Conservation (phyloP, 192 early-diverging fungal species). For the Rhizophagus clarus region DNA sequence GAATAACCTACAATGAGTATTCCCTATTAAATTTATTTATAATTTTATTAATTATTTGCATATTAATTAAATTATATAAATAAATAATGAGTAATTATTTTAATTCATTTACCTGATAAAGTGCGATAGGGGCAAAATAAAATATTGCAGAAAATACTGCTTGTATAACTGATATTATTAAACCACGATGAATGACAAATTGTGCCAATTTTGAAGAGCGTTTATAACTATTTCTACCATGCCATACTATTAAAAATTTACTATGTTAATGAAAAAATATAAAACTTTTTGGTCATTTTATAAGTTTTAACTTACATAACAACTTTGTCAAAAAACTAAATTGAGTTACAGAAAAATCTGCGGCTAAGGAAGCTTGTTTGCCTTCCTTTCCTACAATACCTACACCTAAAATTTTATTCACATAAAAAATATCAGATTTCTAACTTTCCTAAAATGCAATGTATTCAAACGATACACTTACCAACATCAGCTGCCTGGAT, state of each 20-base stretch:
- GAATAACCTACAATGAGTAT: conserved; percentile 89
- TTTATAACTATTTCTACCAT: conserved; percentile 93
- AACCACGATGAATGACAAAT: conserved; percentile 95
- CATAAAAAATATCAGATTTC: neutral
- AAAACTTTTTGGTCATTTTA: neutral
- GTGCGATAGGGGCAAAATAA: conserved; percentile 95
- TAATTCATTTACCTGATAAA: conserved; percentile 66
- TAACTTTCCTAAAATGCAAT: neutral
- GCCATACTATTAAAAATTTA: conserved; percentile 68
- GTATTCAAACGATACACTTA: conserved; percentile 13
- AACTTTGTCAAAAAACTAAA: conserved; percentile 86
- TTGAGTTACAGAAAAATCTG: conserved; percentile 90
- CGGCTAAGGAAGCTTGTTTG: conserved; percentile 89
- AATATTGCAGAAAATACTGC: conserved; percentile 95
- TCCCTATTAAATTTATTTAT: conserved; percentile 42
- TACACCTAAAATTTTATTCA: conserved; percentile 58
- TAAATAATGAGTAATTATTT: conserved; percentile 3
- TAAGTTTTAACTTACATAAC: conserved; percentile 49
- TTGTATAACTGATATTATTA: conserved; percentile 98
- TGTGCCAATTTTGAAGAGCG: conserved; percentile 92
- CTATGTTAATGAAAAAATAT: neutral
- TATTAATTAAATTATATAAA: conserved; percentile 16
- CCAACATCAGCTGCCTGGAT: conserved; percentile 94
- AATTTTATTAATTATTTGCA: neutral
- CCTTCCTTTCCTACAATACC: conserved; percentile 98